These are phyloP conservation scores for Diaporthe amygdali DNA, from an alignment of 2,329 filamentous ascomycete species.

Conservation along the genomic window DNA sequence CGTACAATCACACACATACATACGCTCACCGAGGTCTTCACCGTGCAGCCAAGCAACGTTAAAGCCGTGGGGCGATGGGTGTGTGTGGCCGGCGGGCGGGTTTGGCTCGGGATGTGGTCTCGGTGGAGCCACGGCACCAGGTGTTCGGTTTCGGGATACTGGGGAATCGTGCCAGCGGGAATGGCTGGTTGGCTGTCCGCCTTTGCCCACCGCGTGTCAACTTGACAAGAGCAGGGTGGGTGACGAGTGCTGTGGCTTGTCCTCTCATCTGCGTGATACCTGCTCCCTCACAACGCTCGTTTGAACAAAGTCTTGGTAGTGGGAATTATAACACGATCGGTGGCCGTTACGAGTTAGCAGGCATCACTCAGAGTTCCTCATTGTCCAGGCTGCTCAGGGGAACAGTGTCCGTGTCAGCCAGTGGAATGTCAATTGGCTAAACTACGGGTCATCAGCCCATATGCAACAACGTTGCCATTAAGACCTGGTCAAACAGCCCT, in stretches of 20 bases:
- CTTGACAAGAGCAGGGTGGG: neutral
- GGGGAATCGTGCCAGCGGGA: neutral
- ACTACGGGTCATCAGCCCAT: neutral
- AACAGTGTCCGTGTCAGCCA: neutral
- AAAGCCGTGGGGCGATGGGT: neutral
- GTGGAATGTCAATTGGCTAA: neutral
- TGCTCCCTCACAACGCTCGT: neutral
- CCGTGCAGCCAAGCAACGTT: neutral
- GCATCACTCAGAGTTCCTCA: neutral
- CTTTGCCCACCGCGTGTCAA: neutral
- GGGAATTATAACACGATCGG: neutral
- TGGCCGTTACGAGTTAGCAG: neutral
- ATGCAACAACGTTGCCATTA: neutral
- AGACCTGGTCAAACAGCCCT: neutral
- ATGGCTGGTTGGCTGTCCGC: neutral
- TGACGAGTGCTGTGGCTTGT: neutral
- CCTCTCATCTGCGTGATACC: neutral
- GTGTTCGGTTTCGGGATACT: neutral
- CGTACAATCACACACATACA: too few species aligned
- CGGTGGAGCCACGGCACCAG: neutral
- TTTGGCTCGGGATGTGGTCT: neutral
- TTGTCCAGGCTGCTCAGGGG: neutral
- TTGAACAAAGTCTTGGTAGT: neutral
- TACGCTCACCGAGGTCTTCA: neutral
- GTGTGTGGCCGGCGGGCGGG: neutral